Base-by-base conservation (phyloP, 257 asterid species). In the Salvia hispanica region DNA sequence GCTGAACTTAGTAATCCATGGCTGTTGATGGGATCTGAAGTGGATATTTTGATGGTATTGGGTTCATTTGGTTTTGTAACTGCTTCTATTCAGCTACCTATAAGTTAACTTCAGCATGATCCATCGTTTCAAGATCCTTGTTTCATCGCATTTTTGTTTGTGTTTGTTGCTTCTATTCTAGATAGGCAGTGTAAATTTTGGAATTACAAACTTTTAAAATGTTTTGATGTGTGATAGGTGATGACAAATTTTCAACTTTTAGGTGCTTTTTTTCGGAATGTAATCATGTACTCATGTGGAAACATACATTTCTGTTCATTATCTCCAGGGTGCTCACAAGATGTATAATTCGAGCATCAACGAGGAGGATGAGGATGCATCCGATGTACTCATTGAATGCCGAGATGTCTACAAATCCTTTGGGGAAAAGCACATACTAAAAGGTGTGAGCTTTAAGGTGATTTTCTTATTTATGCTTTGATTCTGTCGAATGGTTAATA, bases 401-500 rank as follows among this genome's bases (percentile, higher is more conserved):
- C 85, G 87, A 72, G 91, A 93, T 78, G 83, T 93, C 37, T 82
- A 88, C 83, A 93, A 93, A 82, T 93, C 99, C 40, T 93, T 93
- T 71, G 97, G 97, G 28, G 95, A 90, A 76, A 90, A 93, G 76
- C 91, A 90, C 62, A 90, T 93, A 78, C 79, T 93, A 74, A 88
- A 84, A 81, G 97, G 99, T 75, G 92, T 93, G 79, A 93, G 95
- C 86, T 86, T 93, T 81, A 88, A 93, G 98, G 98, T 93, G 85
- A 84, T 39, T 73, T 71, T 73, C 74, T 78, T 71, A 55, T 21
- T 66, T 55, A 42, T 68, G 60, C 56, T 59, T 45, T 40, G 33
- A 66, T 21, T 18, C 58, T 15, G 47, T 50, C 4, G 36, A 46
- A 62, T 58, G 42, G 34, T 62, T 15, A 48, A 28, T 48, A 4